These are phyloP conservation scores for Datisca glomerata DNA, from an alignment of 306 rosid species.

Conservation along the genomic window DNA sequence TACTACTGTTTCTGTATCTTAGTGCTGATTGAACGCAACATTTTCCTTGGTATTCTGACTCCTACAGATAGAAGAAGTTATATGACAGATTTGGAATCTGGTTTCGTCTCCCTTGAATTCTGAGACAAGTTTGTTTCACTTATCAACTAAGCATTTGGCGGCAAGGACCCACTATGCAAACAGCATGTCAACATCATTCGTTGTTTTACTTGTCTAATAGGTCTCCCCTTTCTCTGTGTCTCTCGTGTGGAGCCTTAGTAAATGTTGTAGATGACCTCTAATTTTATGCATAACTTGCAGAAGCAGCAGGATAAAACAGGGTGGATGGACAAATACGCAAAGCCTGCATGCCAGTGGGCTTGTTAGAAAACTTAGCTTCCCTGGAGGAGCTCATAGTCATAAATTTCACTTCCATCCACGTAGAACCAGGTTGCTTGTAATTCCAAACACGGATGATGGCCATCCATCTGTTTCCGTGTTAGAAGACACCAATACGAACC, in stretches of 20 bases:
- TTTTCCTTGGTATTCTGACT: too few relatives aligned
- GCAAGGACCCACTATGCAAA: conserved; percentile 25
- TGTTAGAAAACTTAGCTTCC: conserved; percentile 16
- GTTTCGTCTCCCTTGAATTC: too few relatives aligned
- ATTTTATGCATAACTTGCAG: conserved; percentile 30
- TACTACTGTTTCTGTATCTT: too few relatives aligned
- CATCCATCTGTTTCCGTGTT: conserved; percentile 29
- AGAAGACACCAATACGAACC: conserved; percentile 39
- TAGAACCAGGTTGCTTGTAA: conserved; percentile 31
- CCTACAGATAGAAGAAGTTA: too few relatives aligned
- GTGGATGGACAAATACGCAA: conserved; percentile 20
- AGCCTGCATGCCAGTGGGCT: conserved; percentile 20
- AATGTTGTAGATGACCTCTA: conserved; percentile 3
- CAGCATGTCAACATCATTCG: conserved; percentile 21
- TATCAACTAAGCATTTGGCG: too few relatives aligned
- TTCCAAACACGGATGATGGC: conserved; percentile 42
- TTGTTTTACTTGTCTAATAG: conserved; percentile 20
- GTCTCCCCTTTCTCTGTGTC: conserved; percentile 8
- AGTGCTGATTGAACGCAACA: too few relatives aligned
- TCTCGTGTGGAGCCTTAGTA: background rate
- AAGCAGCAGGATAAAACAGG: conserved; percentile 19
- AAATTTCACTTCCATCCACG: conserved; percentile 10
- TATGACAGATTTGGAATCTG: too few relatives aligned
- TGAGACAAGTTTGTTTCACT: too few relatives aligned
- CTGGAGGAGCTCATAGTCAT: conserved; percentile 20